A percentile compares a stretch with the other conserved stretches of the same genome.
Conservation (phyloP, 2,329 filamentous ascomycete species). For the Botrytis hyacinthi region DNA sequence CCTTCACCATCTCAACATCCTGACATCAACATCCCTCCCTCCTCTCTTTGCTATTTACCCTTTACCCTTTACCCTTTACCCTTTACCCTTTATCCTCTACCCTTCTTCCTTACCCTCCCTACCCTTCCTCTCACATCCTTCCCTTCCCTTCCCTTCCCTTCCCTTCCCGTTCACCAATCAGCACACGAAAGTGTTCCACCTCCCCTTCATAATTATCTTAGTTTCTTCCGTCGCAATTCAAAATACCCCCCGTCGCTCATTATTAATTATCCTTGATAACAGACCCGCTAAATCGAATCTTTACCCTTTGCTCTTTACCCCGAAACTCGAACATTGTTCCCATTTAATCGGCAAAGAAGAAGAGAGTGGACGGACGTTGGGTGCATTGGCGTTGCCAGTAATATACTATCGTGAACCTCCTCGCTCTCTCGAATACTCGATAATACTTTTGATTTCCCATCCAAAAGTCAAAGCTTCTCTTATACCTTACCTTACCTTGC, state of each 20-base stretch:
- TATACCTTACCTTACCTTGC: no score
- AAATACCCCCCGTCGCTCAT: background rate
- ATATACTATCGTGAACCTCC: slow-evolving; percentile 15
- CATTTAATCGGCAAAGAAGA: background rate
- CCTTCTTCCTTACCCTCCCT: background rate
- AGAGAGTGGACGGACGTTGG: background rate
- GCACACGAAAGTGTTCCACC: background rate
- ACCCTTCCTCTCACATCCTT: background rate
- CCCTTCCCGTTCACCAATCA: background rate
- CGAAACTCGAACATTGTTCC: background rate
- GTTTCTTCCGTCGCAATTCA: background rate
- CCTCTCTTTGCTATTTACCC: background rate
- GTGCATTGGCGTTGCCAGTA: background rate
- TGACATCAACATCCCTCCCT: background rate
- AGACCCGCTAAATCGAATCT: slow-evolving; percentile 6
- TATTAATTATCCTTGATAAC: background rate
- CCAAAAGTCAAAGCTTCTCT: background rate
- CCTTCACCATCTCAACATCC: slow-evolving; percentile 1
- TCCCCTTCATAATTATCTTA: no score
- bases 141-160: background rate
- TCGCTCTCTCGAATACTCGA: background rate
- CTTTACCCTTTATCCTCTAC: no score
- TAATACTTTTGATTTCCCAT: background rate
- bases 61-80: no score
- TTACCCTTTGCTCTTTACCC: slow-evolving; percentile 8